Conservation (phyloP, 371 early-diverging fungal species). For the Phascolomyces articulosus region DNA sequence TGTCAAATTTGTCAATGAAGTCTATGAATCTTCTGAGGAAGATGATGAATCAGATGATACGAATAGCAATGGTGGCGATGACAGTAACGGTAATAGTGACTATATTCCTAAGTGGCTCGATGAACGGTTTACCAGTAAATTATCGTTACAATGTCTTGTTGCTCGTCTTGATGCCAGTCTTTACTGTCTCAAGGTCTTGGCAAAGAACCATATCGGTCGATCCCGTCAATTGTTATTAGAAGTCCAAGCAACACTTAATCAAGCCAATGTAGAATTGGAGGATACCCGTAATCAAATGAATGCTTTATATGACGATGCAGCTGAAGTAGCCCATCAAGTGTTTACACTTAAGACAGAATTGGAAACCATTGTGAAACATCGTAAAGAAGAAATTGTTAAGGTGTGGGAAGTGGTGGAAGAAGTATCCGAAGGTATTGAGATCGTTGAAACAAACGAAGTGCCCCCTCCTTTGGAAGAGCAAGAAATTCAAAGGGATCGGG, state of each 20-base stretch:
- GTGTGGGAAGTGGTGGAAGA: conserved; percentile 68
- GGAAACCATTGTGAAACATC: conserved; percentile 56
- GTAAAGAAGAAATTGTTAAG: conserved; percentile 63
- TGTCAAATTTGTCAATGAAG: conserved; percentile 44
- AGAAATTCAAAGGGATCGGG: conserved; percentile 6
- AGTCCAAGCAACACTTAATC: conserved; percentile 45
- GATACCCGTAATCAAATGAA: conserved; percentile 53
- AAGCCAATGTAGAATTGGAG: conserved; percentile 54
- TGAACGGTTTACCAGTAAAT: conserved; percentile 31
- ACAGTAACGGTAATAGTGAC: background rate
- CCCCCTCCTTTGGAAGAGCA: background rate
- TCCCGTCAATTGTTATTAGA: conserved; percentile 43
- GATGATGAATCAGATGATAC: conserved; percentile 17
- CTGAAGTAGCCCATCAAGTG: conserved; percentile 57
- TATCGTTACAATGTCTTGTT: conserved; percentile 40
- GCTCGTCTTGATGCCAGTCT: conserved; percentile 57
- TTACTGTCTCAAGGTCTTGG: conserved; percentile 59
- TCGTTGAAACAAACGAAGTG: conserved; percentile 7
- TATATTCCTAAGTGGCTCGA: conserved; percentile 10
- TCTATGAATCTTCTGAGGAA: conserved; percentile 25
- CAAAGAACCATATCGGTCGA: conserved; percentile 41
- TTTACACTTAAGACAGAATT: conserved; percentile 57
- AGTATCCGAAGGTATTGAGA: conserved; percentile 45
- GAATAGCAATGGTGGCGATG: conserved; percentile 1
- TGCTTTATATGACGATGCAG: conserved; percentile 58